Evolutionary conservation across 192 early-diverging fungal species (phyloP).

Genomic region (Mortierella hygrophila): DNA sequence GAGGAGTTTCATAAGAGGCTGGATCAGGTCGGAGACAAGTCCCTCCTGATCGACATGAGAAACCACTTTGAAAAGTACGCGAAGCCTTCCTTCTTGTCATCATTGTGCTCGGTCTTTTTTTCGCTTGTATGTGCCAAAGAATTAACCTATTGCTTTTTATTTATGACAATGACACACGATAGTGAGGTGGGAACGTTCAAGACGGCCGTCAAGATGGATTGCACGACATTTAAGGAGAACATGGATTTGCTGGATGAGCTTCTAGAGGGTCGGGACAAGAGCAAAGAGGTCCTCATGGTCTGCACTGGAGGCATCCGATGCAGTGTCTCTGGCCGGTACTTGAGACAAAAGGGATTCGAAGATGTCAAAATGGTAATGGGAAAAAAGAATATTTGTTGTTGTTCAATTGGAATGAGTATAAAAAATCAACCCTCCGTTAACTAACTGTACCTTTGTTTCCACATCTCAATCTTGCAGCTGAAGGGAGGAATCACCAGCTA

Average conservation of each 20-base stretch:
- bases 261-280: slow-evolving; percentile 34
- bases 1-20: slow-evolving; percentile 72
- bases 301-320: slow-evolving; percentile 82
- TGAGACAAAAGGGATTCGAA: slow-evolving; percentile 71
- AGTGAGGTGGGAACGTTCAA: slow-evolving; percentile 49
- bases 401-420: not conserved
- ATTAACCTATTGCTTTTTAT: not conserved
- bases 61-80: slow-evolving; percentile 80
- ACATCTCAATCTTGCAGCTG: slow-evolving; percentile 34
- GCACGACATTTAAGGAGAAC: slow-evolving; percentile 44
- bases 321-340: slow-evolving; percentile 79
- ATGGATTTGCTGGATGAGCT: slow-evolving; percentile 49
- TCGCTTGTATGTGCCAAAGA: not conserved
- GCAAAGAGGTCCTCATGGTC: slow-evolving; percentile 46
- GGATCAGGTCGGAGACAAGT: slow-evolving; percentile 58
- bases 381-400: not conserved
- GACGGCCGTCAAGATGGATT: slow-evolving; percentile 49
- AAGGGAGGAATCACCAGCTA: slow-evolving; percentile 84
- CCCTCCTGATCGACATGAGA: slow-evolving; percentile 80
- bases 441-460: not conserved
- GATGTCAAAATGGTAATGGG: slow-evolving; percentile 68
- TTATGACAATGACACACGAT: not conserved
- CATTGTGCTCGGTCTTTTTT: not conserved
- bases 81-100: not conserved
- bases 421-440: not conserved